Percentiles rank a stretch among this genome's conserved stretches.
These are phyloP conservation scores for Monoraphidium neglectum DNA, from an alignment of 139 green algal genomes.

Conservation along the genomic window DNA sequence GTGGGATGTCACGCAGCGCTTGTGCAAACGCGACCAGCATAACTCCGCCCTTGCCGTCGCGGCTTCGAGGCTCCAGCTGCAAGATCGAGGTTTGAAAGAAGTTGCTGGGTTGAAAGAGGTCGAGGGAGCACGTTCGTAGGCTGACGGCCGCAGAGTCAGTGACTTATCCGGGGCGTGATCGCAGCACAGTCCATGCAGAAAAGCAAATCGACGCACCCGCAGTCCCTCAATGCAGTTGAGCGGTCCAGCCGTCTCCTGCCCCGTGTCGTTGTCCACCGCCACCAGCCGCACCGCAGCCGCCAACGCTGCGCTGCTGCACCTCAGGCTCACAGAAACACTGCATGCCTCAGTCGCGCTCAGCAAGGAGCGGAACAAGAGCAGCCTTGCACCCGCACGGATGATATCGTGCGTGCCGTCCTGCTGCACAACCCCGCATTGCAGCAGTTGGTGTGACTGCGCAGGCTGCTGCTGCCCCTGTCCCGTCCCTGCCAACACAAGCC, in stretches of 20 bases:
- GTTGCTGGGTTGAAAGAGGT: background rate
- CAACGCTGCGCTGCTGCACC: conserved; percentile 32
- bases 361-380: conserved; percentile 3
- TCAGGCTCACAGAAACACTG: conserved; percentile 23
- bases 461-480: background rate
- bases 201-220: conserved; percentile 17
- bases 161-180: background rate
- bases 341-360: conserved; percentile 14
- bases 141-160: background rate
- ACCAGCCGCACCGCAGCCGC: conserved; percentile 28
- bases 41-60: conserved; percentile 33
- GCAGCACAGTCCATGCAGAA: background rate
- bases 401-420: too few species aligned
- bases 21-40: conserved; percentile 41
- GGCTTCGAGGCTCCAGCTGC: conserved; percentile 20
- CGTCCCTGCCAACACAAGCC: background rate
- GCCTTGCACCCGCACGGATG: too few species aligned
- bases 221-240: conserved; percentile 18
- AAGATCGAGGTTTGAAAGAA: background rate
- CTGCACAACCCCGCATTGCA: background rate
- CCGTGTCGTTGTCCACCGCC: conserved; percentile 38
- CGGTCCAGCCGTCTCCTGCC: background rate
- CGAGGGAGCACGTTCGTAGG: background rate
- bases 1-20: conserved; percentile 18
- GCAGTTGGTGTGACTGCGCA: background rate